These are phyloP conservation scores for Didymella segeticola DNA, from an alignment of 2,329 filamentous ascomycete species.

Conservation along the genomic window DNA sequence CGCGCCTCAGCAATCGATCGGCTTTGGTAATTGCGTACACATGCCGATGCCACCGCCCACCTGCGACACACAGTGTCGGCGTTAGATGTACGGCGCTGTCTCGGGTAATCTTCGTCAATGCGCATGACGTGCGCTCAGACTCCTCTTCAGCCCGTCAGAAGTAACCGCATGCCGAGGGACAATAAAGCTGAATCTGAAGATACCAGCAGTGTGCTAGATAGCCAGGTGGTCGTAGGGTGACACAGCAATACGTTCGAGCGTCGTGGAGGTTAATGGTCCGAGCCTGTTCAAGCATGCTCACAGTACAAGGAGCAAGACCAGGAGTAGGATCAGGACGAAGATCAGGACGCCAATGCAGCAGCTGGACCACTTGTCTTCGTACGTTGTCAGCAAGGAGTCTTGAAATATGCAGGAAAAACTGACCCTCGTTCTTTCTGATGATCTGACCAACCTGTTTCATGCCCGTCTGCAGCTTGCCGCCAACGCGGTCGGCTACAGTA, in stretches of 20 bases:
- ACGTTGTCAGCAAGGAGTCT: constrained; percentile 38
- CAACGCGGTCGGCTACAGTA: constrained; percentile 82
- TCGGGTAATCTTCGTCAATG: background rate
- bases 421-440: constrained; percentile 89
- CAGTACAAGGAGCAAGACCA: constrained; percentile 76
- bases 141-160: background rate
- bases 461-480: constrained; percentile 82
- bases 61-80: background rate
- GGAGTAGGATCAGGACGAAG: constrained; percentile 82
- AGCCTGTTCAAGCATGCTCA: constrained; percentile 48
- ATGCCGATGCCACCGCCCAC: background rate
- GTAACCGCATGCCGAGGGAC: background rate
- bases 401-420: background rate
- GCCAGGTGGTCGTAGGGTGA: background rate
- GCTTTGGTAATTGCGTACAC: background rate
- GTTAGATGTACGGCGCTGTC: background rate
- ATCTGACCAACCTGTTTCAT: constrained; percentile 86
- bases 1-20: background rate
- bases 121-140: background rate
- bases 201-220: background rate
- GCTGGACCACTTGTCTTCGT: constrained; percentile 71
- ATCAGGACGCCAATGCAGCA: constrained; percentile 92
- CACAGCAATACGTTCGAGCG: background rate
- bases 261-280: background rate
- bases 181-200: background rate